A percentile compares a stretch with the other conserved stretches of the same genome.
Conservation (phyloP, 345 rosid genomes). For the Rhodamnia argentea region DNA sequence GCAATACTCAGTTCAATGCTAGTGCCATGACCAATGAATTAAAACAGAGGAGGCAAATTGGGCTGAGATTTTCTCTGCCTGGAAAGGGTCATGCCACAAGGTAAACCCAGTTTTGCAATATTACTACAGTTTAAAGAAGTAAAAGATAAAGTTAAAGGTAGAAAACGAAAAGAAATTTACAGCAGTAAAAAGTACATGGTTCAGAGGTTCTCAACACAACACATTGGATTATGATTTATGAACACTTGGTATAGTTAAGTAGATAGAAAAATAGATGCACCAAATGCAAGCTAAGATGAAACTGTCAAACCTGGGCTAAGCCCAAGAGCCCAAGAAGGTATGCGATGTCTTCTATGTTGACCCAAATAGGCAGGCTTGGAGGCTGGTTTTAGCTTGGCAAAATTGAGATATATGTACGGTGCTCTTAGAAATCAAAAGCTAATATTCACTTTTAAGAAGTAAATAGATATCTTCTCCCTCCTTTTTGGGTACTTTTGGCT, state of each 20-base stretch:
- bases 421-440: not conserved
- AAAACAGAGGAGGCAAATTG: not conserved
- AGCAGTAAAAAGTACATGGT: not conserved
- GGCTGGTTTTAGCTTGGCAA: not conserved
- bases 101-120: not conserved
- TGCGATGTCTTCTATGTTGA: not conserved
- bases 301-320: not conserved
- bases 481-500: not conserved
- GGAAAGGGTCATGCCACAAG: not conserved
- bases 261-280: too few relatives aligned
- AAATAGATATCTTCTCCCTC: not conserved
- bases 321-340: not conserved
- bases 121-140: not conserved
- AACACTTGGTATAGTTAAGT: not conserved
- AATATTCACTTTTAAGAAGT: too few relatives aligned
- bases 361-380: not conserved
- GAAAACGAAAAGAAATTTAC: not conserved
- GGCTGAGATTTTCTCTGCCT: not conserved
- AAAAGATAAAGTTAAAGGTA: not conserved
- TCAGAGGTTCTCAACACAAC: not conserved
- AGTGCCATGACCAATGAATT: not conserved
- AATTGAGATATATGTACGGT: not conserved
- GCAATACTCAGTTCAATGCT: not conserved
- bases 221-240: not conserved
- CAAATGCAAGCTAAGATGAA: too few relatives aligned